Base-by-base conservation (phyloP, 1,284 basidiomycete species). In the Papiliotrema flavescens region DNA sequence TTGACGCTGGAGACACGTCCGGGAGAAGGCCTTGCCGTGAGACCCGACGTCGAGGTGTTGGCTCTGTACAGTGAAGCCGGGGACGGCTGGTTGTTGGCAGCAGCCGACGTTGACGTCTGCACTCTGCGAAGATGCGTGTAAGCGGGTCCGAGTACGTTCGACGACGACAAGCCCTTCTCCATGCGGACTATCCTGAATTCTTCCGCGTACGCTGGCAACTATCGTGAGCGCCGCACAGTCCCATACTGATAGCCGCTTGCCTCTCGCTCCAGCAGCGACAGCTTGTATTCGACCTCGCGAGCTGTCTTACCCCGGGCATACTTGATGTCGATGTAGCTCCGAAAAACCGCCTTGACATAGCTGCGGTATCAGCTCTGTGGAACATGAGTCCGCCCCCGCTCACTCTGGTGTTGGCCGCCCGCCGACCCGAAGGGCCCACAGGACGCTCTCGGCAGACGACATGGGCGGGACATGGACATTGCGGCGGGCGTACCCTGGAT, bases 291-390 rank as follows among this genome's bases (percentile, higher is more conserved):
- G n/a, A 70, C 54, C 45, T 73, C 66, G 15, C 20, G 17, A 22
- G 58, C 57, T 0, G 50, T 47, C 55, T 62, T 63, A 1, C 68
- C 68, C 28, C 65, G 52, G 17, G 62, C 57, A 17, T 49, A 39
- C 56, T 70, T 73, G 51, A 58, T 54, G 8, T 69, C 51, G 32
- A 70, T 56, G 52, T 72, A 74, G 14, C 59, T 58, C 23, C 65
- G 44, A 0, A 74, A 34, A 24, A 74, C 62, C 2, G 64, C 67
- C 42, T 67, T 65, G 37, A 63, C 59, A 42, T 67, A 72, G 36
- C 52, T 53, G 46, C 6, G n/a, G 5, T 32, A 32, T 32, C 28
- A 32, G 28, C 28, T 32, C 28, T 11, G 28, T 5, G 28, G 6
- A 11, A 32, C 28, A 32, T 32, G 28, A 32, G 28, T 15, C 22